Percentiles rank a stretch among this genome's conserved stretches.
These are phyloP conservation scores for Chrysoporthe cubensis DNA, from an alignment of 2,329 filamentous ascomycete genomes.

Conservation along the genomic window DNA sequence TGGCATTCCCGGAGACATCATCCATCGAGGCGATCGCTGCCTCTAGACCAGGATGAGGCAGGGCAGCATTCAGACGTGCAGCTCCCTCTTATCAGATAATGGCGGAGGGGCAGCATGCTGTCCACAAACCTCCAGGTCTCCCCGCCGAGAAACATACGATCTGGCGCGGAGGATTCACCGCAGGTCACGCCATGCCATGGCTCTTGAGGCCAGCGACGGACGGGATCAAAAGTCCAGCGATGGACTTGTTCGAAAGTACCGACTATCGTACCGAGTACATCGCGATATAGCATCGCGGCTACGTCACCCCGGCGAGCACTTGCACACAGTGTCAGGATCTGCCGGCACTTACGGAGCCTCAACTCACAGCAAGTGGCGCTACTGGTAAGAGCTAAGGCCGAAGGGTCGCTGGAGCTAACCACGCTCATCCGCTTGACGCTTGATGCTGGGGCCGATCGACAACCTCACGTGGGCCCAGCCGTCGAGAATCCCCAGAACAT, in stretches of 20 bases:
- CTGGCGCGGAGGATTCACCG: not conserved
- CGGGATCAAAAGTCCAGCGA: not conserved
- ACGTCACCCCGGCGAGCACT: slow-evolving; percentile 18
- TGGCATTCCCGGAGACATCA: not conserved
- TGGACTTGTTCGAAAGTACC: not conserved
- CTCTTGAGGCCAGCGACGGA: not conserved
- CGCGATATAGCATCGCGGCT: slow-evolving; percentile 7
- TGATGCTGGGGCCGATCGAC: slow-evolving; percentile 5
- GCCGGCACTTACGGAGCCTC: slow-evolving; percentile 30
- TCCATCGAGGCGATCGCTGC: not conserved
- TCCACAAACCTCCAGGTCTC: not conserved
- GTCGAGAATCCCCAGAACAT: not conserved
- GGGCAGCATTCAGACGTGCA: slow-evolving; percentile 2
- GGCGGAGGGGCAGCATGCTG: not conserved
- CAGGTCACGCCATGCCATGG: not conserved
- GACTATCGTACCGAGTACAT: not conserved
- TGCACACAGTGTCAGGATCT: slow-evolving; percentile 26
- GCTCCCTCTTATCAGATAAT: not conserved
- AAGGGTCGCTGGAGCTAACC: slow-evolving; percentile 8
- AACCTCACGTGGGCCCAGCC: slow-evolving; percentile 7
- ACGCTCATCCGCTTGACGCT: slow-evolving; percentile 2
- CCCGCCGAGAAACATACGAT: slow-evolving; percentile 13
- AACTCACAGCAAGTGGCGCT: slow-evolving; percentile 9
- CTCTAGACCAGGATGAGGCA: not conserved
- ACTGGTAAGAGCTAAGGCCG: slow-evolving; percentile 19